These are phyloP conservation scores for Trichoderma erinaceum DNA, from an alignment of 495 filamentous ascomycete species.

Conservation along the genomic window DNA sequence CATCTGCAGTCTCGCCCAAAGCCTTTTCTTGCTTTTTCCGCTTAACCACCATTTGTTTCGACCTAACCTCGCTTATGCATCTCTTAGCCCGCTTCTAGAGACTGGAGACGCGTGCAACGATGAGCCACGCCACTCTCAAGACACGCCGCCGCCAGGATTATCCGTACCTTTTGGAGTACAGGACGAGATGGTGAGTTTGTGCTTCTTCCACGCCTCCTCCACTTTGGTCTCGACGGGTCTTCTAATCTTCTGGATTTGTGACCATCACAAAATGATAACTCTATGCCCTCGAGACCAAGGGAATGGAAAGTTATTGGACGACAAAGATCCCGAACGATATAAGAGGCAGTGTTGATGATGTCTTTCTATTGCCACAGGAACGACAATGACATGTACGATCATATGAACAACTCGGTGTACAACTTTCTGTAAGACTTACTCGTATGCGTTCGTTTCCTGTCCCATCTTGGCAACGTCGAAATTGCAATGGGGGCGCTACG, in stretches of 20 bases:
- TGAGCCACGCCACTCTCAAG: constrained; percentile 43
- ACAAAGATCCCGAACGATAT: neutral
- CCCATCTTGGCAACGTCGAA: constrained; percentile 6
- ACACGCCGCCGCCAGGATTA: constrained; percentile 65
- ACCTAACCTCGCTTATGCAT: neutral
- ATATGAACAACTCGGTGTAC: constrained; percentile 81
- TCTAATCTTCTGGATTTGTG: neutral
- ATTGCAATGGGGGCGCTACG: neutral
- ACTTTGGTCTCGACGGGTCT: neutral
- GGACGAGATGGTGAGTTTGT: constrained; percentile 71
- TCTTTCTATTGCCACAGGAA: constrained; percentile 45
- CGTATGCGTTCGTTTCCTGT: neutral
- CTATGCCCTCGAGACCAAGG: neutral
- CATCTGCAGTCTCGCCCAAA: neutral
- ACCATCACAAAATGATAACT: neutral
- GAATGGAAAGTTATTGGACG: neutral
- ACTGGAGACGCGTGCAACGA: neutral
- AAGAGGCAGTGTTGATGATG: neutral
- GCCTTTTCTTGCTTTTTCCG: neutral
- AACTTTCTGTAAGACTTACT: constrained; percentile 52
- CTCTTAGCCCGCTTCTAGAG: neutral
- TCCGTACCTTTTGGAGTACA: constrained; percentile 70
- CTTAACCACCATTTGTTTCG: neutral
- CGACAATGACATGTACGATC: constrained; percentile 95
- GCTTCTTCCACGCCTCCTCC: neutral